Percentiles rank a stretch among this genome's conserved stretches.
These are phyloP conservation scores for Leccinellum luteum DNA, from an alignment of 768 basidiomycete species.

Conservation along the genomic window DNA sequence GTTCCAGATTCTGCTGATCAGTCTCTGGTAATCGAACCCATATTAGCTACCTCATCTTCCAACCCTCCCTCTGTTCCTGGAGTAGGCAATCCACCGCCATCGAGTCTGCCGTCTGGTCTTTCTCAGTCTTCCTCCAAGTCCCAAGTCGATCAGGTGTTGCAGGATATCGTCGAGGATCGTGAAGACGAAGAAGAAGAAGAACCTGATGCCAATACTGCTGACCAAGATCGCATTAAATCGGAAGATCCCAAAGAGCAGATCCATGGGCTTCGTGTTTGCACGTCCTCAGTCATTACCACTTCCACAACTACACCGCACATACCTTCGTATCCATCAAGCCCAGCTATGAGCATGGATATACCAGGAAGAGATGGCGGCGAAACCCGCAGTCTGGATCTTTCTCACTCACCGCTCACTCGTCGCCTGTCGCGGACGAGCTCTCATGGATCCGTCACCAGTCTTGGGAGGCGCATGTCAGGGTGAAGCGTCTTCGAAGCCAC, in stretches of 20 bases:
- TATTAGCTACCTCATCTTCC: slow-evolving; percentile 40
- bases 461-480: slow-evolving; percentile 26
- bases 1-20: slow-evolving; percentile 1
- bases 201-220: slow-evolving; percentile 3
- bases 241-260: slow-evolving; percentile 37
- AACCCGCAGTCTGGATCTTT: slow-evolving; percentile 26
- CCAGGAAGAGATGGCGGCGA: slow-evolving; percentile 24
- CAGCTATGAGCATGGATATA: slow-evolving; percentile 10
- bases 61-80: slow-evolving; percentile 16
- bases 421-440: slow-evolving; percentile 25
- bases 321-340: slow-evolving; percentile 24
- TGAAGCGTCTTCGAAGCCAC: slow-evolving; percentile 5
- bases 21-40: slow-evolving; percentile 47
- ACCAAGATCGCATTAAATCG: slow-evolving; percentile 18
- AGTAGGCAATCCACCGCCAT: slow-evolving; percentile 34
- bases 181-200: slow-evolving; percentile 55
- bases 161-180: slow-evolving; percentile 47
- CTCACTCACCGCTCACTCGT: slow-evolving; percentile 16
- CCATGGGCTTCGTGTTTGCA: slow-evolving; percentile 58
- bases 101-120: slow-evolving; percentile 36
- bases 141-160: slow-evolving; percentile 38
- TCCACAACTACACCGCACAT: slow-evolving; percentile 26
- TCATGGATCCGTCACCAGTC: slow-evolving; percentile 25
- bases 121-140: slow-evolving; percentile 24
- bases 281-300: slow-evolving; percentile 35